These are phyloP conservation scores for Hypholoma fasciculare DNA, from an alignment of 768 basidiomycete genomes.

Conservation along the genomic window DNA sequence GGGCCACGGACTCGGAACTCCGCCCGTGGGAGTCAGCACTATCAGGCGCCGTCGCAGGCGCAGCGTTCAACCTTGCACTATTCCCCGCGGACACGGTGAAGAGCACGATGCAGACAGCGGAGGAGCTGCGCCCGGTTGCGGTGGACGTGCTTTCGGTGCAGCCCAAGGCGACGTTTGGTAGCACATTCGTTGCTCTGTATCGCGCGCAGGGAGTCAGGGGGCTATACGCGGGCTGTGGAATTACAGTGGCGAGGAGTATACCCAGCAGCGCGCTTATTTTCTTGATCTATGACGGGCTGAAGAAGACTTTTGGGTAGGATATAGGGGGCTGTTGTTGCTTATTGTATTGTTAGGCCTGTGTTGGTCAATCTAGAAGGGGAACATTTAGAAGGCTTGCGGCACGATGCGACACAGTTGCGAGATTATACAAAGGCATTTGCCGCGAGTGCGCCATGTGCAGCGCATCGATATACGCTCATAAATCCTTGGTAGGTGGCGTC, in stretches of 20 bases:
- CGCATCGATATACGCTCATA: no score
- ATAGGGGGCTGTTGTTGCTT: neutral
- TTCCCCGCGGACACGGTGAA: constrained; percentile 94
- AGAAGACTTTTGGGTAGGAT: constrained; percentile 35
- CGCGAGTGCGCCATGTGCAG: no score
- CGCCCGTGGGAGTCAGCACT: constrained; percentile 76
- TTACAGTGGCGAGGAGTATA: constrained; percentile 79
- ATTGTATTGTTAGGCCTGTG: neutral
- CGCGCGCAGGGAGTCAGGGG: constrained; percentile 71
- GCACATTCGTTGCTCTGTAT: constrained; percentile 72
- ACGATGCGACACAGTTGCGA: no score
- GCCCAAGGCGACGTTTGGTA: constrained; percentile 47
- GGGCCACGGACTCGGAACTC: constrained; percentile 25
- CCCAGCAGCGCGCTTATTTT: constrained; percentile 92
- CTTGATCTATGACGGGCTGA: constrained; percentile 79
- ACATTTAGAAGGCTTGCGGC: no score
- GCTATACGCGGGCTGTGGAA: constrained; percentile 85
- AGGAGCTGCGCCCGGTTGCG: constrained; percentile 61
- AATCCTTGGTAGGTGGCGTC: no score
- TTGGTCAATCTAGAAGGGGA: neutral
- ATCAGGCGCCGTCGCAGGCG: constrained; percentile 79
- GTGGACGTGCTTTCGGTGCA: constrained; percentile 16
- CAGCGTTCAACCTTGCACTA: constrained; percentile 74
- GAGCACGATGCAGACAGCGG: constrained; percentile 87
- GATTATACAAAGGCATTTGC: no score